phyloP scores from a whole-genome alignment of 768 basidiomycete genomes.

The Cystobasidium tubakii region DNA sequence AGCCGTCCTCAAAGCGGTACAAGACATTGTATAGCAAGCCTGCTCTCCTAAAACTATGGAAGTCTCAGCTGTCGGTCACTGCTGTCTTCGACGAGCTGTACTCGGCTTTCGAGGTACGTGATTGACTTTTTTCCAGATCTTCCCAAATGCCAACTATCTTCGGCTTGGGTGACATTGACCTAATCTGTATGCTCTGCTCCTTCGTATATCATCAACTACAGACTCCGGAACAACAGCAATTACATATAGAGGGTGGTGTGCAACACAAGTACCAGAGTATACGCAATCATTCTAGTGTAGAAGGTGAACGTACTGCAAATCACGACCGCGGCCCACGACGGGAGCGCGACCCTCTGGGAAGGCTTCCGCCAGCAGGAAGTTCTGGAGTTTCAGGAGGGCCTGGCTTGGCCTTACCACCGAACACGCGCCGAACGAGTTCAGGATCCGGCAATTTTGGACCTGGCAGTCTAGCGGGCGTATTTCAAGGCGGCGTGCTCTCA shows the following conservation, averaged over 20 bases:
- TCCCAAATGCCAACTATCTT: background rate
- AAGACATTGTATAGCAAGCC: constrained; percentile 9
- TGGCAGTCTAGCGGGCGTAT: constrained; percentile 1
- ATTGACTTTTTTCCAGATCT: background rate
- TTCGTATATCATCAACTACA: background rate
- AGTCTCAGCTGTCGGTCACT: background rate
- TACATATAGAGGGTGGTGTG: background rate
- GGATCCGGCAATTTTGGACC: background rate
- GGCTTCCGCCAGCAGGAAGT: background rate
- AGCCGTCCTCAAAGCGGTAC: background rate
- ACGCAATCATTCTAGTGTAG: background rate
- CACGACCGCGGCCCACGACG: background rate
- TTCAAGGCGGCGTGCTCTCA: constrained; percentile 27
- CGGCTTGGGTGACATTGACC: background rate
- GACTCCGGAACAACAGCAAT: constrained; percentile 12
- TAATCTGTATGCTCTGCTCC: background rate
- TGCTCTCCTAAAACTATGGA: constrained; percentile 13
- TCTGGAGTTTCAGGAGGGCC: background rate
- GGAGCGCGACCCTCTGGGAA: background rate
- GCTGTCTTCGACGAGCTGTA: constrained; percentile 20
- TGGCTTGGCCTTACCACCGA: background rate
- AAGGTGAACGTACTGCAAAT: background rate
- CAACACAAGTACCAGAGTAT: background rate
- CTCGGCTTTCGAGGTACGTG: constrained; percentile 18
- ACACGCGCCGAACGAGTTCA: constrained; percentile 1